These are phyloP conservation scores for Naumovozyma dairenensis DNA, from an alignment of 805 yeast species.

Conservation along the genomic window DNA sequence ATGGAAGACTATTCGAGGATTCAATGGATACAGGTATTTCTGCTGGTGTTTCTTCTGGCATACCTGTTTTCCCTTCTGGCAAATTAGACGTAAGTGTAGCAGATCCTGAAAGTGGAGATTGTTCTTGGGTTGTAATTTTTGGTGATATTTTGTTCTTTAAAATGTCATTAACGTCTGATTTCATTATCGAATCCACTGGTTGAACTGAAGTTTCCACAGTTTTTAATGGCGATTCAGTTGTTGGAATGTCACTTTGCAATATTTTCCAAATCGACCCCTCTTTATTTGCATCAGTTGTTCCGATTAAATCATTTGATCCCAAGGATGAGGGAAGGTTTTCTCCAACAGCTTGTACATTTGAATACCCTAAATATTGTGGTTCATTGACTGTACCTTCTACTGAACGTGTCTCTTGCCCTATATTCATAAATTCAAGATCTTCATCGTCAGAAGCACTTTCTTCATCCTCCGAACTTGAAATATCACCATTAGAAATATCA, in stretches of 20 bases:
- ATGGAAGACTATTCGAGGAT: slow-evolving; percentile 54
- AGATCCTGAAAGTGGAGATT: neutral
- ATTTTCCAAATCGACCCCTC: slow-evolving; percentile 23
- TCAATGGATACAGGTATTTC: slow-evolving; percentile 11
- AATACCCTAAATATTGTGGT: slow-evolving; percentile 10
- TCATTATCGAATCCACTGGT: slow-evolving; percentile 1
- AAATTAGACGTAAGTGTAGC: neutral
- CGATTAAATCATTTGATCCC: slow-evolving; percentile 4
- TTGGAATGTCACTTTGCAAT: slow-evolving; percentile 12
- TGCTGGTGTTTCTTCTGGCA: slow-evolving; percentile 11
- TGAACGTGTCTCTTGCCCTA: slow-evolving; percentile 12
- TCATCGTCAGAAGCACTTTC: slow-evolving; percentile 24
- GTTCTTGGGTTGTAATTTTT: slow-evolving; percentile 1
- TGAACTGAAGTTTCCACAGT: slow-evolving; percentile 8
- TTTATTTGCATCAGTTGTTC: slow-evolving; percentile 8
- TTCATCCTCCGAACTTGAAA: slow-evolving; percentile 27
- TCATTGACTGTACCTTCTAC: slow-evolving; percentile 14
- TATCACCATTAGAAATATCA: slow-evolving; percentile 23
- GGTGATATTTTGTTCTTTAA: slow-evolving; percentile 3
- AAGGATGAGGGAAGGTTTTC: slow-evolving; percentile 13
- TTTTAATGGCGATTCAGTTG: slow-evolving; percentile 16
- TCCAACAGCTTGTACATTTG: slow-evolving; percentile 8
- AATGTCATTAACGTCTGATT: neutral
- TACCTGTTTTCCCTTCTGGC: slow-evolving; percentile 13
- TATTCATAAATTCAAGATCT: slow-evolving; percentile 16